A percentile compares a stretch with the other conserved stretches of the same genome.
Evolutionary conservation across 192 early-diverging fungal genomes (phyloP).

Genomic region (Spizellomyces sp.): DNA sequence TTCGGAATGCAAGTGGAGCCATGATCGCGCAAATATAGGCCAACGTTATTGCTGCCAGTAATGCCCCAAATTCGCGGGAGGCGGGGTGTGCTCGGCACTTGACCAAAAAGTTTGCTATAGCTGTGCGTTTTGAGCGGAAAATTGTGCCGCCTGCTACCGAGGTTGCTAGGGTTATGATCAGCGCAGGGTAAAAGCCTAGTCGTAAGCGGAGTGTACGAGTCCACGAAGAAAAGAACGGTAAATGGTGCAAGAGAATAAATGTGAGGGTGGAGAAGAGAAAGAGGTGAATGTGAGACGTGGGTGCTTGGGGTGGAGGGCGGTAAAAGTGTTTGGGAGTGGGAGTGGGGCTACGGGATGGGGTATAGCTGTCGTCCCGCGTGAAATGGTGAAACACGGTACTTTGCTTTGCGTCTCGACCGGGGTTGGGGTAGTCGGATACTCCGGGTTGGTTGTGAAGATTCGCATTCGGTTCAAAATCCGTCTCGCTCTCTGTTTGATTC

Average conservation of each 20-base stretch:
- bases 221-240: conserved; percentile 20
- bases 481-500: not conserved
- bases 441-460: not conserved
- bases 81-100: conserved; percentile 21
- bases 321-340: not conserved
- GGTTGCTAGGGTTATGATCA: conserved; percentile 2
- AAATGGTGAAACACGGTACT: not conserved
- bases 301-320: not conserved
- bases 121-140: not conserved
- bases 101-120: not conserved
- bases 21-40: conserved; percentile 16
- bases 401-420: not conserved
- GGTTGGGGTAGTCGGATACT: not conserved
- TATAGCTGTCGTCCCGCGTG: not conserved
- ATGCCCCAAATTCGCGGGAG: conserved; percentile 3
- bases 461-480: not conserved
- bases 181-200: conserved; percentile 15
- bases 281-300: not conserved
- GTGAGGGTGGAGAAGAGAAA: conserved; percentile 8
- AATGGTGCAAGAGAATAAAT: conserved; percentile 16
- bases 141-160: conserved; percentile 11
- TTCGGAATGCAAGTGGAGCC: conserved; percentile 17
- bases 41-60: conserved; percentile 2
- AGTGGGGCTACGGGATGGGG: not conserved
- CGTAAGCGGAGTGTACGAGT: conserved; percentile 1